Conservation (phyloP, 768 basidiomycete species). For the Serendipita sp. region DNA sequence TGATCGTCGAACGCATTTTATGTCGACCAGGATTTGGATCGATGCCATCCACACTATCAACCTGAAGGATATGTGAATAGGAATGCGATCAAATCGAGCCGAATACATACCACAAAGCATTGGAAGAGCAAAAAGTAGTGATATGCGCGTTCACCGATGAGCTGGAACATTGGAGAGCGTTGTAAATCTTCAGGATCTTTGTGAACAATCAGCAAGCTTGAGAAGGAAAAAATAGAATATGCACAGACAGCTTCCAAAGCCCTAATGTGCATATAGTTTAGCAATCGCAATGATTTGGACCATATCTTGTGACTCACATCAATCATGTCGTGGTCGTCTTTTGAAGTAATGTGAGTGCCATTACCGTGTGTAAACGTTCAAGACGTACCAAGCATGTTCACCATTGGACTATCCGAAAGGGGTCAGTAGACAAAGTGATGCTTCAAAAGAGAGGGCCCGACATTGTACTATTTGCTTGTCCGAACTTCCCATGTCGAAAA, state of each 20-base stretch:
- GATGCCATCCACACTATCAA: slow-evolving; percentile 56
- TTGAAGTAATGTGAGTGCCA: not conserved
- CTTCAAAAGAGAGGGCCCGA: slow-evolving; percentile 31
- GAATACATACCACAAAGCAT: slow-evolving; percentile 66
- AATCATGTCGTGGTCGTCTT: slow-evolving; percentile 65
- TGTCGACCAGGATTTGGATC: slow-evolving; percentile 47
- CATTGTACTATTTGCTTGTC: slow-evolving; percentile 81
- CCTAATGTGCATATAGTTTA: too few species aligned
- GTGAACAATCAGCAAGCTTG: not conserved
- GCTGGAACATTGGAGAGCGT: slow-evolving; percentile 50
- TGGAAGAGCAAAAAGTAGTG: slow-evolving; percentile 94
- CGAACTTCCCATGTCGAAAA: slow-evolving; percentile 82
- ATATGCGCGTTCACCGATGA: slow-evolving; percentile 70
- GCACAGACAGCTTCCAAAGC: slow-evolving; percentile 67
- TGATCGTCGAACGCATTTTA: slow-evolving; percentile 51
- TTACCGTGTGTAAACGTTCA: slow-evolving; percentile 5
- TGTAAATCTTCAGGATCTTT: slow-evolving; percentile 74
- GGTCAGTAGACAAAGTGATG: not conserved
- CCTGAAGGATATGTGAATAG: not conserved
- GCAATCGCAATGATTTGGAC: too few species aligned
- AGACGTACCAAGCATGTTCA: slow-evolving; percentile 64
- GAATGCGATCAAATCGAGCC: slow-evolving; percentile 6
- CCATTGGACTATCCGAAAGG: slow-evolving; percentile 51
- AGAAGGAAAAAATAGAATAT: not conserved
- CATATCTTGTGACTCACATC: not conserved